Percentiles rank a stretch among this genome's conserved stretches.
Evolutionary conservation across 148 eudicot genomes (phyloP).

Genomic region (Bassia scoparia): DNA sequence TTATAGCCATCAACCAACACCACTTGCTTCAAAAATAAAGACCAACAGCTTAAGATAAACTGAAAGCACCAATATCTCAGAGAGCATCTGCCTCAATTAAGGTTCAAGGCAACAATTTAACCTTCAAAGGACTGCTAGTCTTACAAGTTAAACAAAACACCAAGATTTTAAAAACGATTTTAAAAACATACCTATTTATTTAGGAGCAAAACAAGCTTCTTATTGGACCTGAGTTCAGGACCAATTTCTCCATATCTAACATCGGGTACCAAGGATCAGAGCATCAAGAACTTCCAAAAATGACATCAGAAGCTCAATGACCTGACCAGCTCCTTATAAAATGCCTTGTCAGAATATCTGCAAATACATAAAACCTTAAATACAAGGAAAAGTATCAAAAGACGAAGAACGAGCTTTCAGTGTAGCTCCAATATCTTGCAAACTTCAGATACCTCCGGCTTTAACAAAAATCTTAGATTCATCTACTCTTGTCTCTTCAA

Average conservation of each 20-base stretch:
- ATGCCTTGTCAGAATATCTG: constrained; percentile 81
- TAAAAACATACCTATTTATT: constrained; percentile 77
- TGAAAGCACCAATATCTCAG: too few species aligned
- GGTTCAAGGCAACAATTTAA: background rate
- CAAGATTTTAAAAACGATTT: too few species aligned
- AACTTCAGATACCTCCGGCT: constrained; percentile 42
- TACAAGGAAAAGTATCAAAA: background rate
- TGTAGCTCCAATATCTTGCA: background rate
- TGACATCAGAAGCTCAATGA: constrained; percentile 90
- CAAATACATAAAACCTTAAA: constrained; percentile 12
- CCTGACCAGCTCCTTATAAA: constrained; percentile 94
- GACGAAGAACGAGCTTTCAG: background rate
- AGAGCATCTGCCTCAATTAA: background rate
- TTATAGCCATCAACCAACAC: constrained; percentile 1
- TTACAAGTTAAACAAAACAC: too few species aligned
- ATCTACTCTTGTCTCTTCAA: constrained; percentile 31
- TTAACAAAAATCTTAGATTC: constrained; percentile 31
- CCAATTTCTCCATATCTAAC: constrained; percentile 93
- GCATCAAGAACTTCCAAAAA: constrained; percentile 97
- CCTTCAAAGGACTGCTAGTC: background rate
- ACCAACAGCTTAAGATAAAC: background rate
- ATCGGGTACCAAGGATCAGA: constrained; percentile 91
- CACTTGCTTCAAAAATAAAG: constrained; percentile 2
- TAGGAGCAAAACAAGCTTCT: constrained; percentile 83
- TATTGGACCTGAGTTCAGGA: constrained; percentile 62